These are phyloP conservation scores for Thuidium tamariscinum DNA, from an alignment of 225 moss, liverwort and hornwort genomes.

Conservation along the genomic window DNA sequence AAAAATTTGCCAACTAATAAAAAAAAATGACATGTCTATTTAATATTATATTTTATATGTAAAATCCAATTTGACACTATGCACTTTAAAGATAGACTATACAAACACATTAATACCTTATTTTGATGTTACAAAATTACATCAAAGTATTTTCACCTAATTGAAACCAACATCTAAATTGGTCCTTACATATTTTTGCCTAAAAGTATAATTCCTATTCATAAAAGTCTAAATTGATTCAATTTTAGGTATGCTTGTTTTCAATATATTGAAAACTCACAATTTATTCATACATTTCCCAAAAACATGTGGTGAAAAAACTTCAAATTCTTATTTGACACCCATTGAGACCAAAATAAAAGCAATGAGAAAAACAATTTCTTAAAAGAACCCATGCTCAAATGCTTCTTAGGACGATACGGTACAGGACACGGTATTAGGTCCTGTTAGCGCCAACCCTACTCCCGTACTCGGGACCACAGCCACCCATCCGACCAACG, in stretches of 20 bases:
- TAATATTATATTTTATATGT: no score
- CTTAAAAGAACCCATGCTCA: background rate
- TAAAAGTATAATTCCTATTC: accelerated
- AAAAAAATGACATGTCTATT: no score
- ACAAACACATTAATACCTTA: no score
- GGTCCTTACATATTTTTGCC: no score
- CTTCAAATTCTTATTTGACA: no score
- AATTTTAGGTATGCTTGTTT: background rate
- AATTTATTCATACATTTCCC: background rate
- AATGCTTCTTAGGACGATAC: background rate
- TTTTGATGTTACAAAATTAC: background rate
- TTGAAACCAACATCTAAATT: background rate
- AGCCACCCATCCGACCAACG: background rate
- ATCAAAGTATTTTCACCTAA: background rate
- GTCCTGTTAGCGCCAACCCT: background rate
- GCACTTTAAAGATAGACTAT: no score
- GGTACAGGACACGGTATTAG: background rate
- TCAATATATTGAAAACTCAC: background rate
- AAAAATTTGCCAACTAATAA: no score
- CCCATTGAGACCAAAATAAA: background rate
- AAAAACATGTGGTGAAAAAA: background rate
- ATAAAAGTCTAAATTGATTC: background rate
- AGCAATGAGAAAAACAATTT: background rate
- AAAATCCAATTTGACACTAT: no score
- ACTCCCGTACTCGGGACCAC: background rate